These are phyloP conservation scores for Podochytrium sp. DNA, from an alignment of 192 early-diverging fungal genomes.

Conservation along the genomic window DNA sequence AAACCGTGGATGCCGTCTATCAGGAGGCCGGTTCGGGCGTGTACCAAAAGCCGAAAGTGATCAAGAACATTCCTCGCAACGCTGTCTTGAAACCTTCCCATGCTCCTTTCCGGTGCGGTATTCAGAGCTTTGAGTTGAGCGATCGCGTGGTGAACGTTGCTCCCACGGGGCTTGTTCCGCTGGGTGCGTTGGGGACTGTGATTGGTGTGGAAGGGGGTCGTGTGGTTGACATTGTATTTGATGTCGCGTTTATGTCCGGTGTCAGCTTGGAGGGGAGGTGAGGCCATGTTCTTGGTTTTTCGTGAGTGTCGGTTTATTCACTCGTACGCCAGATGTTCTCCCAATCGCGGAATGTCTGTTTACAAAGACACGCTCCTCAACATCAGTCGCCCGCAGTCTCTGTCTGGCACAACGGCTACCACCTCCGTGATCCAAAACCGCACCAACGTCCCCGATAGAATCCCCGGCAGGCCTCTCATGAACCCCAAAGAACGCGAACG, in stretches of 20 bases:
- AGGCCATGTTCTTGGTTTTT: slow-evolving; percentile 15
- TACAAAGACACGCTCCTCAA: slow-evolving; percentile 71
- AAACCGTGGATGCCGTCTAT: slow-evolving; percentile 51
- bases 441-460: slow-evolving; percentile 21
- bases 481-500: slow-evolving; percentile 13
- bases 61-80: slow-evolving; percentile 55
- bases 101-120: slow-evolving; percentile 67
- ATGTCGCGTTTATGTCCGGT: slow-evolving; percentile 80
- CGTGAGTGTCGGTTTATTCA: background rate
- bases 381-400: slow-evolving; percentile 64
- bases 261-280: slow-evolving; percentile 73
- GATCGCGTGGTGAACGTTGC: slow-evolving; percentile 82
- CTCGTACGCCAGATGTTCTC: slow-evolving; percentile 59
- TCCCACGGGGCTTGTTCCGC: slow-evolving; percentile 74
- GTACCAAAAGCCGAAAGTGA: slow-evolving; percentile 38
- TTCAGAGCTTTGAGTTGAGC: slow-evolving; percentile 83
- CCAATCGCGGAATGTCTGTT: slow-evolving; percentile 74
- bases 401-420: slow-evolving; percentile 17
- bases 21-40: slow-evolving; percentile 16
- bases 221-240: slow-evolving; percentile 86
- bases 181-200: slow-evolving; percentile 83
- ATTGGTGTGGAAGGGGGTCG: slow-evolving; percentile 73
- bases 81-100: slow-evolving; percentile 82
- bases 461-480: slow-evolving; percentile 30
- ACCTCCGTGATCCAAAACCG: slow-evolving; percentile 5